Percentiles rank a stretch among this genome's conserved stretches.
These are phyloP conservation scores for Actinomortierella wolfii DNA, from an alignment of 371 early-diverging fungal genomes.

Conservation along the genomic window DNA sequence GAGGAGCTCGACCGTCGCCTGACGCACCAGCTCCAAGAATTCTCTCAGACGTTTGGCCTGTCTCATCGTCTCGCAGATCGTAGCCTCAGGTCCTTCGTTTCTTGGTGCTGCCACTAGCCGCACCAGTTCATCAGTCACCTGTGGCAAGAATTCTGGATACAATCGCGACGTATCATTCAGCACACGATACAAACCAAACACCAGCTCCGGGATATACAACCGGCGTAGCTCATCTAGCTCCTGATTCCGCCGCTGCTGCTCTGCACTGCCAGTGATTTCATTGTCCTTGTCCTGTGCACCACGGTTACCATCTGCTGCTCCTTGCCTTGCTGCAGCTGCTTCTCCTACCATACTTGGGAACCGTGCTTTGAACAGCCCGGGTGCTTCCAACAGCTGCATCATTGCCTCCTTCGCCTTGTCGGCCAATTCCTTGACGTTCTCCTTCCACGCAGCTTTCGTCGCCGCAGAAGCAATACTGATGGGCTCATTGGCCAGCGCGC, in stretches of 20 bases:
- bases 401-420: too few species aligned
- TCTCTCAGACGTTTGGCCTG: conserved; percentile 28
- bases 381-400: too few species aligned
- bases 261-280: neutral
- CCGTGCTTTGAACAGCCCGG: too few species aligned
- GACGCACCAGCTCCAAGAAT: conserved; percentile 27
- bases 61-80: conserved; percentile 33
- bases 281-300: neutral
- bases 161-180: conserved; percentile 24
- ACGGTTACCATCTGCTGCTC: too few species aligned
- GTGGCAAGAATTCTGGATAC: conserved; percentile 15
- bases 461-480: neutral
- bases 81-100: conserved; percentile 15
- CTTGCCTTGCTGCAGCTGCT: too few species aligned
- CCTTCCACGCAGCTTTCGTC: conserved; percentile 15
- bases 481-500: conserved; percentile 8
- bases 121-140: conserved; percentile 30
- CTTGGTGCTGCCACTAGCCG: conserved; percentile 22
- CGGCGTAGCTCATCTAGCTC: conserved; percentile 30
- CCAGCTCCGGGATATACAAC: conserved; percentile 37
- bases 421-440: conserved; percentile 13
- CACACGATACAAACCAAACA: conserved; percentile 35
- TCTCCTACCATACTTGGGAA: too few species aligned
- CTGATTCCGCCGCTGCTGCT: conserved; percentile 10
- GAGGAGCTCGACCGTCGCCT: conserved; percentile 39